A percentile compares a stretch with the other conserved stretches of the same genome.
Evolutionary conservation across 2,329 filamentous ascomycete species (phyloP).

Genomic region (Thielaviopsis ethacetica): DNA sequence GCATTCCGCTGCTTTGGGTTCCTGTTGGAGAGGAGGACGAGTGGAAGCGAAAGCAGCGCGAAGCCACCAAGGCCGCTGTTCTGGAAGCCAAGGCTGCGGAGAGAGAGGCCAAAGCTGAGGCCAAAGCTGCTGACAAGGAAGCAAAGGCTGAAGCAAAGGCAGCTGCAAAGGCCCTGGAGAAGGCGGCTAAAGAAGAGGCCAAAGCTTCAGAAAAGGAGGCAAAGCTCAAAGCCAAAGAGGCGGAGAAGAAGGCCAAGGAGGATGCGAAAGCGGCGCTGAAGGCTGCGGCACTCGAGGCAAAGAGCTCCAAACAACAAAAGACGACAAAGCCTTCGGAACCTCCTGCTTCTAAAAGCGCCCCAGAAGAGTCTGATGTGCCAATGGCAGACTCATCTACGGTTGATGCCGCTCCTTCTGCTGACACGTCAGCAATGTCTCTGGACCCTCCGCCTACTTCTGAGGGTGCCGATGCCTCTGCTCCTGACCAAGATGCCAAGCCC

Average conservation of each 20-base stretch:
- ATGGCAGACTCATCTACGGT: background rate
- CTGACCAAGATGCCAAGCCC: background rate
- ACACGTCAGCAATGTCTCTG: background rate
- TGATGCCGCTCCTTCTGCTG: background rate
- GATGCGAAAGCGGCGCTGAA: conserved; percentile 4
- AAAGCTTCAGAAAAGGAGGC: conserved; percentile 7
- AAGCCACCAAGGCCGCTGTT: conserved; percentile 13
- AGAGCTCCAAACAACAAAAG: background rate
- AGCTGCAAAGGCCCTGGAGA: conserved; percentile 4
- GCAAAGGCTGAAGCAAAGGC: conserved; percentile 8
- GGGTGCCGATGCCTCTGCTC: background rate
- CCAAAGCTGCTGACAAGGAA: conserved; percentile 6
- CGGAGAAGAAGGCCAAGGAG: conserved; percentile 6
- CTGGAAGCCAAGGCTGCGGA: conserved; percentile 8
- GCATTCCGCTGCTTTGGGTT: conserved; percentile 44
- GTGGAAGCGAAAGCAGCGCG: conserved; percentile 25
- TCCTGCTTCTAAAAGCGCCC: background rate
- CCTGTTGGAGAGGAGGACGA: conserved; percentile 29
- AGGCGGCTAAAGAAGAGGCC: conserved; percentile 5
- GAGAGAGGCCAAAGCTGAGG: conserved; percentile 6
- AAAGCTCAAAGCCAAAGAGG: conserved; percentile 6
- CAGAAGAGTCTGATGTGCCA: background rate
- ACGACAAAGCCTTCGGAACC: background rate
- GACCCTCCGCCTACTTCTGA: background rate
- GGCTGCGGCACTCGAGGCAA: background rate